Percentiles rank a stretch among this genome's conserved stretches.
Evolutionary conservation across 441 rosid genomes (phyloP).

Genomic region (Erodium trifolium): DNA sequence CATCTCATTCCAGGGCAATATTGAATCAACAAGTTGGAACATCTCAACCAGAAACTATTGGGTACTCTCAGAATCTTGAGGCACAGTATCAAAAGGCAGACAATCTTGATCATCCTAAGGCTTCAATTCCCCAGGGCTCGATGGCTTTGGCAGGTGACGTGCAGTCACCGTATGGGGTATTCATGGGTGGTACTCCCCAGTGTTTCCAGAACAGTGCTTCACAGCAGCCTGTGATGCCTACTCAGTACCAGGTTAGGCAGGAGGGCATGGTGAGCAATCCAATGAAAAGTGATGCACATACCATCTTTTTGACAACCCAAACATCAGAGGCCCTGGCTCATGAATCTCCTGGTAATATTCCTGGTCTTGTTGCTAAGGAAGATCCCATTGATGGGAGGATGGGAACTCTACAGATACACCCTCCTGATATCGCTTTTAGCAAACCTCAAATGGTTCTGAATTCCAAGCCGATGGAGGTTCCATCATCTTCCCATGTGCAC

Average conservation of each 20-base stretch:
- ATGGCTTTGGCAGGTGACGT: constrained; percentile 24
- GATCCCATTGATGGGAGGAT: constrained; percentile 34
- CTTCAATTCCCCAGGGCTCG: constrained; percentile 17
- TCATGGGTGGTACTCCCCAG: constrained; percentile 23
- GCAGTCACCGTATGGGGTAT: constrained; percentile 25
- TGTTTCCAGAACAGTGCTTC: constrained; percentile 28
- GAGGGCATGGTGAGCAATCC: constrained; percentile 27
- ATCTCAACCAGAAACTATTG: constrained; percentile 25
- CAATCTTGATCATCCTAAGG: constrained; percentile 15
- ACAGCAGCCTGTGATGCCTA: constrained; percentile 24
- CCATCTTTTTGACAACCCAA: constrained; percentile 12
- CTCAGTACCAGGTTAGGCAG: constrained; percentile 29
- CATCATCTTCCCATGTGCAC: no score
- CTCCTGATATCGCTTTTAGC: constrained; percentile 26
- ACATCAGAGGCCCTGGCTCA: constrained; percentile 15
- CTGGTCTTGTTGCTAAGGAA: constrained; percentile 24
- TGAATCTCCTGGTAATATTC: constrained; percentile 31
- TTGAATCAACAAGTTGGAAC: constrained; percentile 25
- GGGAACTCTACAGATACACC: constrained; percentile 27
- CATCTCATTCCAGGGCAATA: constrained; percentile 20
- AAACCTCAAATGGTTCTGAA: constrained; percentile 26
- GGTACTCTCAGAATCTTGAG: constrained; percentile 28
- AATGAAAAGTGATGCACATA: constrained; percentile 17
- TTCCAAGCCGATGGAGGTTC: constrained; percentile 21
- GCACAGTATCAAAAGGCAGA: no score